phyloP scores from a whole-genome alignment of 2,329 filamentous ascomycete genomes.

The Exophiala mesophila region DNA sequence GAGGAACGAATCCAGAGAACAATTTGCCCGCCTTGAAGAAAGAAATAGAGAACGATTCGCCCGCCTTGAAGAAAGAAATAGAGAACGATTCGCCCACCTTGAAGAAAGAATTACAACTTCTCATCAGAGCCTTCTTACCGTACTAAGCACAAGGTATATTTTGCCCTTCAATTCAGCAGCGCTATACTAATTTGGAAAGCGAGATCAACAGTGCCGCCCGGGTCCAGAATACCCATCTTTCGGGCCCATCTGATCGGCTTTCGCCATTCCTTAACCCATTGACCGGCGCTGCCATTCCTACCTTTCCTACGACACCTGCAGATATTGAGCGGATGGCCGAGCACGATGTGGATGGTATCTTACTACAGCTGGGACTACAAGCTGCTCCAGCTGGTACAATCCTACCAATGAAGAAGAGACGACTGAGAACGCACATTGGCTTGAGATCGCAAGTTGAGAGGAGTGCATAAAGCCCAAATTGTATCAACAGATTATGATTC shows the following conservation, averaged over 20 bases:
- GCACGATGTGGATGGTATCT: background rate
- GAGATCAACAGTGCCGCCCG: background rate
- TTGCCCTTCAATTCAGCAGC: background rate
- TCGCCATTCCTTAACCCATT: conserved; percentile 1
- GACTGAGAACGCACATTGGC: background rate
- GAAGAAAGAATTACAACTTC: background rate
- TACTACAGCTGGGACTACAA: background rate
- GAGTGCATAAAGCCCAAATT: background rate
- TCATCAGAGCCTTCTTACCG: background rate
- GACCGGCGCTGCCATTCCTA: background rate
- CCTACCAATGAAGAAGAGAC: background rate
- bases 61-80: background rate
- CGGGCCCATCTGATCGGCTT: background rate
- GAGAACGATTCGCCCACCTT: no score
- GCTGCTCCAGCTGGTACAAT: background rate
- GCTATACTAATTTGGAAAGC: background rate
- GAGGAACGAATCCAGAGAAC: background rate
- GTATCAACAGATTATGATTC: background rate
- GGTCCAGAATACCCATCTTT: conserved; percentile 1
- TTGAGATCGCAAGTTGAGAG: background rate
- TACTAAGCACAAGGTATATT: background rate
- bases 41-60: no score
- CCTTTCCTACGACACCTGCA: background rate
- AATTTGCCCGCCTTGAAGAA: background rate
- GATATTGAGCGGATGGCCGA: background rate